phyloP scores from a whole-genome alignment of 345 rosid genomes.

The Camelina laxa region DNA sequence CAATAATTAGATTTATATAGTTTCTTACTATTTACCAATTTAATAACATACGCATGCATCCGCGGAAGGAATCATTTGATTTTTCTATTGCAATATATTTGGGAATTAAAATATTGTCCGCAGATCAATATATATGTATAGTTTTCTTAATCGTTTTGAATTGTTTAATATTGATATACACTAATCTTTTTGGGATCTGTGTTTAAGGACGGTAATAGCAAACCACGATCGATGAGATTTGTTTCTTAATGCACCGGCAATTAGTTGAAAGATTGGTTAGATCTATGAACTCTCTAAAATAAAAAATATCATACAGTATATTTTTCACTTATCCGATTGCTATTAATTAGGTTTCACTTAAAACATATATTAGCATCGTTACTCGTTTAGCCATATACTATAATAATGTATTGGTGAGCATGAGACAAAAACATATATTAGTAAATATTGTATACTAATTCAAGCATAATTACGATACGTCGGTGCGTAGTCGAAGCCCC shows the following conservation, averaged over 20 bases:
- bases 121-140: constrained; percentile 16
- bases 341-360: background rate
- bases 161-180: constrained; percentile 9
- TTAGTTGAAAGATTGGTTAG: constrained; percentile 37
- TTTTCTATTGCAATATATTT: constrained; percentile 26
- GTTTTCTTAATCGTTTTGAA: constrained; percentile 9
- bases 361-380: background rate
- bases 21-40: background rate
- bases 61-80: constrained; percentile 41
- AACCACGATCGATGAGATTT: constrained; percentile 38
- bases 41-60: constrained; percentile 46
- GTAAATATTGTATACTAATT: background rate
- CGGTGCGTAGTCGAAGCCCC: constrained; percentile 41
- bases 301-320: background rate
- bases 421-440: background rate
- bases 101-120: constrained; percentile 23
- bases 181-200: constrained; percentile 41
- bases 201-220: constrained; percentile 32
- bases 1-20: constrained; percentile 21
- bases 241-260: constrained; percentile 45
- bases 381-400: background rate
- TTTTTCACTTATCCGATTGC: constrained; percentile 17
- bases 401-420: background rate
- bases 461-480: constrained; percentile 24
- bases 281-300: constrained; percentile 29